Evolutionary conservation across 2,329 filamentous ascomycete genomes (phyloP).

Genomic region (Diaporthe australafricana): DNA sequence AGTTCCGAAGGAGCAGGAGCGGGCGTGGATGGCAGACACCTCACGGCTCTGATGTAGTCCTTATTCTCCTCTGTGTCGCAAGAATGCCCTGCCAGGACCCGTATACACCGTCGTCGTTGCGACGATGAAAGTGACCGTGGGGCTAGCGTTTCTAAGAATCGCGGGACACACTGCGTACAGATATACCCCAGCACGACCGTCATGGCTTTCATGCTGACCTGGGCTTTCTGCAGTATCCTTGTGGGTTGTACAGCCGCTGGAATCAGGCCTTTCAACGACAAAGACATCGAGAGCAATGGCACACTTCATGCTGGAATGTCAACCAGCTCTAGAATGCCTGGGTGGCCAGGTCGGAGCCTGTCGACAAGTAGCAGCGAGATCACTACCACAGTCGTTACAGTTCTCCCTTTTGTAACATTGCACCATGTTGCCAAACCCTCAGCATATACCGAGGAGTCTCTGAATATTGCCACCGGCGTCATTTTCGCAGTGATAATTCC

Average conservation of each 20-base stretch:
- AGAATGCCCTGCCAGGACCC: neutral
- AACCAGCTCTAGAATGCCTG: no score
- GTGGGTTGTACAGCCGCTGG: neutral
- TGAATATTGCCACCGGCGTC: neutral
- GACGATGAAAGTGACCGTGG: neutral
- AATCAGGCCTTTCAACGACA: neutral
- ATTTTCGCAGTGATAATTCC: neutral
- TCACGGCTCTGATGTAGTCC: slow-evolving; percentile 44
- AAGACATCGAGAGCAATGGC: neutral
- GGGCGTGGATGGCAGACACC: slow-evolving; percentile 45
- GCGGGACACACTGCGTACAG: neutral
- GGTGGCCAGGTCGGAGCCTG: no score
- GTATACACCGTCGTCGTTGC: neutral
- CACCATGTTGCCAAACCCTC: neutral
- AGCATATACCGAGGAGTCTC: neutral
- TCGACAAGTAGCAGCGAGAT: no score
- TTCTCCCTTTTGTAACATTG: no score
- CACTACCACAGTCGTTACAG: no score
- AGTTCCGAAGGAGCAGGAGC: slow-evolving; percentile 40
- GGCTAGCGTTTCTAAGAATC: neutral
- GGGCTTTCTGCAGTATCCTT: neutral
- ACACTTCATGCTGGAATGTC: neutral
- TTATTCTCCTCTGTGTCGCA: slow-evolving; percentile 4
- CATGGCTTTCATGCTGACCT: neutral
- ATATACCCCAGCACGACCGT: neutral